Base-by-base conservation (phyloP, 2,329 filamentous ascomycete species). In the Coniochaeta sp. region DNA sequence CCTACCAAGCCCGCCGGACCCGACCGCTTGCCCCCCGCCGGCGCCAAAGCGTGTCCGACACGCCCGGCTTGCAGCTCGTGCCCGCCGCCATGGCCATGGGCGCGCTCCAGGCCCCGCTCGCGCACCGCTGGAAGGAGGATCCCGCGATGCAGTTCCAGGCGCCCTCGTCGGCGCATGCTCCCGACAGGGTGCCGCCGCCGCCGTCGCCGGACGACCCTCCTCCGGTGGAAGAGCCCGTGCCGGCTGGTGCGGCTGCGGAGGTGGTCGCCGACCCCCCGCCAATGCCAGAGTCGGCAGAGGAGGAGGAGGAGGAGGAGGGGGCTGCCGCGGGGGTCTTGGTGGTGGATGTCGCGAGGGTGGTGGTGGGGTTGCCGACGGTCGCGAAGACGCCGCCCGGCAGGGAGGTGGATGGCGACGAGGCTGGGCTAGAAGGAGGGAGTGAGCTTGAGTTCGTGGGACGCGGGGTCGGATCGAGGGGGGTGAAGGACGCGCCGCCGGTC, bases 71-170 rank as follows among this genome's bases (percentile, higher is more conserved):
- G 59, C 72, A 74, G 60, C 66, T 70, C 8, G 68, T 70, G 0
- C 67, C 67, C 1, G 68, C 62, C 0, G 72, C 65, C 64, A 73
- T 68, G 24, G 63, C 56, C 63, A 65, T 66, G 14, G 72, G 60
- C 0, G 54, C 9, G 1, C 69, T 67, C 72, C 72, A 74, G 3
- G 60, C 42, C 0, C 72, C 72, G 3, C 64, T 66, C 1, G 72
- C 72, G 58, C 72, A 74, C 60, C 72, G 72, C 61, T 74, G 72
- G 63, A 69, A 74, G 8, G 63, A 56, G 3, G 62, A 63, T 28
- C 72, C 70, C 12, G 67, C 67, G 52, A 73, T 63, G 59, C 72
- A 74, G 65, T 73, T 73, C 64, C 69, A 73, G 62, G 66, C 67
- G 55, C 72, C 72, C 61, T 74, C 70, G 1, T 62, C 16, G 2